phyloP scores from a whole-genome alignment of 2,329 filamentous ascomycete species.

The Cladophialophora bantiana region DNA sequence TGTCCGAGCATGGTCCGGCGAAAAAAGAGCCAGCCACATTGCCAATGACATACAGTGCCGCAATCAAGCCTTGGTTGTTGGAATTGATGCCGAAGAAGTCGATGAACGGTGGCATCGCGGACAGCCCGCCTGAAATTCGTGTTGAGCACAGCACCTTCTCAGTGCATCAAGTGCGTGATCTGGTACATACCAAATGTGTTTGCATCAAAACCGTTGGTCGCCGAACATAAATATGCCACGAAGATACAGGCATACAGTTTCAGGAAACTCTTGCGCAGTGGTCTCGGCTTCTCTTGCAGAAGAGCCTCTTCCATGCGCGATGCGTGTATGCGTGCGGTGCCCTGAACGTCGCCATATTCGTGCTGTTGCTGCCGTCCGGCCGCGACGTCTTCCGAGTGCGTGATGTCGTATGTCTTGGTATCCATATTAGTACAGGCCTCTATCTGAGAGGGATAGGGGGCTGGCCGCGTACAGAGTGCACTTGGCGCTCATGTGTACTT shows the following conservation, averaged over 20 bases:
- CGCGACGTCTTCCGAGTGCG: constrained; percentile 3
- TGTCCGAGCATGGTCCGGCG: constrained; percentile 48
- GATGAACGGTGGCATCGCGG: constrained; percentile 18
- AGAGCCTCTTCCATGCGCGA: constrained; percentile 22
- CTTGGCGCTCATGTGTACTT: not conserved
- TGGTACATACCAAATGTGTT: constrained; percentile 19
- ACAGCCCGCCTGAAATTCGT: constrained; percentile 12
- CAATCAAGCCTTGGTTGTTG: constrained; percentile 11
- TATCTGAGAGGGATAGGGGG: not conserved
- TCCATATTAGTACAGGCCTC: constrained; percentile 2
- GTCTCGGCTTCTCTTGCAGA: constrained; percentile 12
- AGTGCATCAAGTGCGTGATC: not conserved
- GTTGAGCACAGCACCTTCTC: not conserved
- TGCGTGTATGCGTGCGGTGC: constrained; percentile 10
- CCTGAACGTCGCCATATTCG: not conserved
- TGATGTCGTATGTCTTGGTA: constrained; percentile 13
- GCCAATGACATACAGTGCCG: constrained; percentile 13
- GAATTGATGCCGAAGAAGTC: constrained; percentile 19
- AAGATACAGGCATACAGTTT: constrained; percentile 20
- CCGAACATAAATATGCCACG: constrained; percentile 17
- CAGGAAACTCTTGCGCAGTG: constrained; percentile 17
- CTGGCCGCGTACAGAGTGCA: not conserved
- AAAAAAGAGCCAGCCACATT: constrained; percentile 32
- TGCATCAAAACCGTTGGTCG: constrained; percentile 21
- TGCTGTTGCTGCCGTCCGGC: not conserved